These are phyloP conservation scores for Puccinellia tenuiflora DNA, from an alignment of 176 grass and related monocot genomes.

Conservation along the genomic window DNA sequence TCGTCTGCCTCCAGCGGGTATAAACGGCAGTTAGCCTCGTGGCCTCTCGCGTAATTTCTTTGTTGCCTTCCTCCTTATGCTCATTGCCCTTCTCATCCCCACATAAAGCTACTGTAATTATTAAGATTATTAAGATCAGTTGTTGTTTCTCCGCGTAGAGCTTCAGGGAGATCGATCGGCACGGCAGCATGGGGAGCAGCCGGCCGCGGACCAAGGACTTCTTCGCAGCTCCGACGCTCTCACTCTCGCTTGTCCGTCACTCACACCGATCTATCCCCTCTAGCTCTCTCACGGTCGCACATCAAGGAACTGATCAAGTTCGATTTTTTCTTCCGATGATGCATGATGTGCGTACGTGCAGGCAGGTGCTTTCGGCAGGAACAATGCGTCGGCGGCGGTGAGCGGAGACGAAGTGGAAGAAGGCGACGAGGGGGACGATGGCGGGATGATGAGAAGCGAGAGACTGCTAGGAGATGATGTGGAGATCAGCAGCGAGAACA, in stretches of 20 bases:
- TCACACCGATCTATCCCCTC: background rate
- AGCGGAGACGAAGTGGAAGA: conserved; percentile 27
- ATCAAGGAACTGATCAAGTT: background rate
- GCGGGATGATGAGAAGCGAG: background rate
- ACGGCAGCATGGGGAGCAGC: conserved; percentile 38
- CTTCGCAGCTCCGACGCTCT: conserved; percentile 73
- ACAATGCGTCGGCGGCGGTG: conserved; percentile 21
- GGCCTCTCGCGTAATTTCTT: conserved; percentile 36
- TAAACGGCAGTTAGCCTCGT: background rate
- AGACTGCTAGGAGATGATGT: background rate
- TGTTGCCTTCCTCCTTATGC: conserved; percentile 73
- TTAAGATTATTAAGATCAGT: background rate
- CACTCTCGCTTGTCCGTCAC: conserved; percentile 77
- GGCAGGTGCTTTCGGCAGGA: conserved; percentile 60
- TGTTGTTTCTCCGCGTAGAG: background rate
- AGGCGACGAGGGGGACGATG: conserved; percentile 31
- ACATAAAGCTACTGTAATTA: background rate
- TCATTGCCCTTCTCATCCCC: background rate
- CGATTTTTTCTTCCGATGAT: background rate
- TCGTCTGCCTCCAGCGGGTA: background rate
- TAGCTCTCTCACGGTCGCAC: background rate
- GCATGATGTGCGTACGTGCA: background rate
- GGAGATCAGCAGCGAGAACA: conserved; percentile 62
- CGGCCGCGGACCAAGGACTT: conserved; percentile 53
- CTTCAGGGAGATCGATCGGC: background rate